Base-by-base conservation (phyloP, 805 yeast species). In the Clavispora carvajalis region DNA sequence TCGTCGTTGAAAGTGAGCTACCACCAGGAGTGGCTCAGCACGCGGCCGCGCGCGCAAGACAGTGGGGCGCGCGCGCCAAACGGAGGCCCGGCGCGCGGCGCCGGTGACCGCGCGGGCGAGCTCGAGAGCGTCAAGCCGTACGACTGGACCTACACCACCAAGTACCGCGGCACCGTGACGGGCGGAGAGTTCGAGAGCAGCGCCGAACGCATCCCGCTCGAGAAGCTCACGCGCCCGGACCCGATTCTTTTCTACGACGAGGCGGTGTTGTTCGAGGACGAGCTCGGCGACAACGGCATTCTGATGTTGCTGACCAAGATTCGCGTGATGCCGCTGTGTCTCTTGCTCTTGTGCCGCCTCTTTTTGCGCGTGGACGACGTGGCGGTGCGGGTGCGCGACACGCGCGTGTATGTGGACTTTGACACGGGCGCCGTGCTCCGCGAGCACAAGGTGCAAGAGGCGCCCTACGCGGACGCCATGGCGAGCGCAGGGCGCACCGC, bases 91-190 rank as follows among this genome's bases (percentile, higher is more conserved):
- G 7, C 19, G 25, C 19, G 18, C 25, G 22, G n/a, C 9, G 11
- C 26, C n/a, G 24, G 24, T n/a, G n/a, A n/a, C n/a, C n/a, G n/a
- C 23, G 37, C 40, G 59, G 65, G 4, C 80, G 40, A 25, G 60
- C 71, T 55, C 76, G 72, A 83, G 34, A 76, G 83, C 25, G 77
- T 82, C 37, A 83, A 84, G 52, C 93, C 96, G 2, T 93, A 79
- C 58, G 99, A 93, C 65, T 93, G 99, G 99, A 91, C 99, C 0
- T 93, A 93, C 58, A 77, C 96, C 0, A 80, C 95, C 0, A 62
- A 70, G 35, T 93, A 91, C 59, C 72, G 69, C 44, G 99, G 98
- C 0, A 72, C 81, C 0, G 40, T 68, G 8, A 22, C 31, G 7
- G 51, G 52, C 5, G 41, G 60, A 11, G 38, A 45, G 7, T 61